Evolutionary conservation across 768 basidiomycete species (phyloP), one percentile per base, ranked within the genome.

Genomic region (Tylopilus sp.): DNA sequence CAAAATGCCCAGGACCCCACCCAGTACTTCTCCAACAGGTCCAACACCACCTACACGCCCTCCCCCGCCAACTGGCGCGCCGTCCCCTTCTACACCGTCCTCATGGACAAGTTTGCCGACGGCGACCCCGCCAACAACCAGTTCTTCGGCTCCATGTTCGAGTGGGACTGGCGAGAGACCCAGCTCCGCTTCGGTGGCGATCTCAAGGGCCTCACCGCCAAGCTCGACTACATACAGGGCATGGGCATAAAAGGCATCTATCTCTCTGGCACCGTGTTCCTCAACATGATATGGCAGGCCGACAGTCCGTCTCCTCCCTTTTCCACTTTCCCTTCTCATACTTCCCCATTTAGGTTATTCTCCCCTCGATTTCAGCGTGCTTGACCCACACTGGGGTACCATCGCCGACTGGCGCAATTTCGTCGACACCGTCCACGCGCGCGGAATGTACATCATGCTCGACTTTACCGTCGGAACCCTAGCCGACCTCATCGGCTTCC

Each of bases 201-300:
- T 69, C 78, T 93, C 63, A 83, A 84, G 52, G 94, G 94, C 50
- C 72, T 96, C 53, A 71, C 78, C 41, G 68, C 81, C 21, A 84
- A 79, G 52, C 75, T 97, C 55, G 94, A 97, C 71, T 97, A 97
- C 68, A 76, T 97, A 17, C 76, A 90, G 41, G 90, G 89, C 57
- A 94, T 95, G 90, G 94, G 94, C 57, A 72, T 92, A 55, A 76
- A 76, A 61, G 78, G 84, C 47, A 84, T 97, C 61, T 97, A 92
- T 74, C 88, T 96, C 67, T 92, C 94, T 22, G 94, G 94, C 48
- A 97, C 94, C 2, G 84, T 86, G 48, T 97, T 92, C 71, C 56
- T 97, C 56, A 96, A 96, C 78, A 94, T 94, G 93, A 72, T 92
- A n/a, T 96, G 93, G 93, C 87, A 94, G 66, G 88, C 92, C 4